Conservation (phyloP, 176 grass and related monocot genomes). For the Carex littledalei region DNA sequence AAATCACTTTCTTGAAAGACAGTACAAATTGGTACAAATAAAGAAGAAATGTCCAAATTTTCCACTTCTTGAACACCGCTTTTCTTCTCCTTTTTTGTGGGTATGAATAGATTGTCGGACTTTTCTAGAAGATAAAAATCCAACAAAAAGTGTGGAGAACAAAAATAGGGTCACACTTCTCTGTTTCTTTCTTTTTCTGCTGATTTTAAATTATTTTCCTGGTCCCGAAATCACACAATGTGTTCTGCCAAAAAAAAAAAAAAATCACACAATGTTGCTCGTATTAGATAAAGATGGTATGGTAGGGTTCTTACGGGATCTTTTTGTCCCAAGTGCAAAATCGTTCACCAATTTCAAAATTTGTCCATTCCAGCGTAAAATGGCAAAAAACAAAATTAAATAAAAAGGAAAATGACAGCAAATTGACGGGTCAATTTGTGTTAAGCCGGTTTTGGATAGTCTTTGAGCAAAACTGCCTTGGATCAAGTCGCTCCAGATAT, state of each 20-base stretch:
- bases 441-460: background rate
- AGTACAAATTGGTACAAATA: background rate
- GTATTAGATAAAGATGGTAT: background rate
- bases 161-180: background rate
- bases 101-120: background rate
- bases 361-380: background rate
- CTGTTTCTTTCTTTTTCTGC: background rate
- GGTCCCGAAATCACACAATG: background rate
- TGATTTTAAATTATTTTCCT: background rate
- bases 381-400: background rate
- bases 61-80: background rate
- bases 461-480: no score
- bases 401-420: constrained; percentile 1
- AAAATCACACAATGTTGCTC: background rate
- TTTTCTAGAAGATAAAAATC: background rate
- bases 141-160: background rate
- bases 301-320: background rate
- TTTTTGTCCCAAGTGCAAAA: background rate
- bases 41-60: background rate
- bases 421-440: background rate
- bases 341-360: background rate
- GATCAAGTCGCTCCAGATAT: no score
- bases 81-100: background rate
- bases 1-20: background rate
- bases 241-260: background rate